Percentiles rank a stretch among this genome's conserved stretches.
phyloP scores from a whole-genome alignment of 768 basidiomycete species.

The Kwoniella bestiolae region DNA sequence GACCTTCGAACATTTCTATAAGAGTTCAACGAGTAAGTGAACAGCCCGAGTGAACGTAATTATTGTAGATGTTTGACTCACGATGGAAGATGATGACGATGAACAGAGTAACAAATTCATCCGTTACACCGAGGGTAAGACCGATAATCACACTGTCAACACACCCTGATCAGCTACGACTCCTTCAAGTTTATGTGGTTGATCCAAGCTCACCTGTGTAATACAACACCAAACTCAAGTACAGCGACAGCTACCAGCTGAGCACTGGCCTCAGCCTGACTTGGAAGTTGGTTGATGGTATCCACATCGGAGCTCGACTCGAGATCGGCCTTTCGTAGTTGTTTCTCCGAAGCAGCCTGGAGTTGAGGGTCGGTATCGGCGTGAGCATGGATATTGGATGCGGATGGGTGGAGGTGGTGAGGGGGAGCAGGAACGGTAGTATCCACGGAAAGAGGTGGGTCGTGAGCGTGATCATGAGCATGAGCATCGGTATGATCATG shows the following conservation, averaged over 20 bases:
- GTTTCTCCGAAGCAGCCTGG: conserved; percentile 2
- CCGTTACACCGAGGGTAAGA: conserved; percentile 86
- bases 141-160: conserved; percentile 80
- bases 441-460: conserved; percentile 55
- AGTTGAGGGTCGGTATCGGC: conserved; percentile 4
- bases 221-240: conserved; percentile 87
- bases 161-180: too few relatives aligned
- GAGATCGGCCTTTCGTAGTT: conserved; percentile 15
- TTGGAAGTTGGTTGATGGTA: conserved; percentile 32
- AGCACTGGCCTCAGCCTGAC: conserved; percentile 59
- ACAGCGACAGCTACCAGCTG: conserved; percentile 87
- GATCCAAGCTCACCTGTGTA: conserved; percentile 73
- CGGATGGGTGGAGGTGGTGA: conserved; percentile 34
- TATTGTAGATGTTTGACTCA: conserved; percentile 47
- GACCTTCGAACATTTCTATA: conserved; percentile 88
- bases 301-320: conserved; percentile 18
- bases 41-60: not conserved
- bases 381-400: conserved; percentile 23
- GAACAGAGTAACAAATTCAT: conserved; percentile 80
- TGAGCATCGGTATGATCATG: conserved; percentile 44
- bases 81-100: conserved; percentile 90
- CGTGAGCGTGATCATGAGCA: conserved; percentile 54
- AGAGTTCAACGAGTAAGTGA: not conserved
- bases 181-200: too few relatives aligned
- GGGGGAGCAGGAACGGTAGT: conserved; percentile 30